Base-by-base conservation (phyloP, 768 basidiomycete genomes). In the Pulveroboletus sp. region DNA sequence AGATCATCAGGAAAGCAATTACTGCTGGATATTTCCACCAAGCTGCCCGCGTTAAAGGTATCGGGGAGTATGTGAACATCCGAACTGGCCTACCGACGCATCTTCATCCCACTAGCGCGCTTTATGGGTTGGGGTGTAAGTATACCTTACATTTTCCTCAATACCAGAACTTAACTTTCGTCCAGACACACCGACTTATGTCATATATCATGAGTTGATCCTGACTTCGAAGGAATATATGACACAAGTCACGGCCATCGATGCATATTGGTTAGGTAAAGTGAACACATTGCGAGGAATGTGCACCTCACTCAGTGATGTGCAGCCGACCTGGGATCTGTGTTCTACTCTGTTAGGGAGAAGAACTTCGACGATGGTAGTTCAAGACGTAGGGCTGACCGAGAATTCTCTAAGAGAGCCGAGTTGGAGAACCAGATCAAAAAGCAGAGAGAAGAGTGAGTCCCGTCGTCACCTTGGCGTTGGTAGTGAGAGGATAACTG, bases 11-110 rank as follows among this genome's bases (percentile, higher is more conserved):
- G 66, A 98, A 95, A 81, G 92, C 93, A 2, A 98, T 99, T 58
- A 86, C 92, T 33, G 89, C 95, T 27, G 95, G 95, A 28, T 99
- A 97, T 70, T 99, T 99, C 79, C 96, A 98, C 69, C 96, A 99
- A 72, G 93, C 95, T 1, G 95, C 95, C 15, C 76, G 93, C 56
- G 95, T 95, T 33, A 99, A 99, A 74, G 96, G 96, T 65, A 97
- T 98, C 56, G 95, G 95, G 52, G 96, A 99, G 70, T 99, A 96
- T 70, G 91, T 96, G 57, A 98, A 99, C 68, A 88, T 95, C 57
- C 82, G 96, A 40, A 93, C 94, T 24, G 96, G 89, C 47, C 73
- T 97, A 28, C 94, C 96, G 6, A 96, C 93, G 31, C 93, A 97
- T 65, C 73, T 98, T 30, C 96, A 99, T 64, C 95, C 96, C 0